phyloP scores from a whole-genome alignment of 495 filamentous ascomycete species.

The Xylaria sp. region DNA sequence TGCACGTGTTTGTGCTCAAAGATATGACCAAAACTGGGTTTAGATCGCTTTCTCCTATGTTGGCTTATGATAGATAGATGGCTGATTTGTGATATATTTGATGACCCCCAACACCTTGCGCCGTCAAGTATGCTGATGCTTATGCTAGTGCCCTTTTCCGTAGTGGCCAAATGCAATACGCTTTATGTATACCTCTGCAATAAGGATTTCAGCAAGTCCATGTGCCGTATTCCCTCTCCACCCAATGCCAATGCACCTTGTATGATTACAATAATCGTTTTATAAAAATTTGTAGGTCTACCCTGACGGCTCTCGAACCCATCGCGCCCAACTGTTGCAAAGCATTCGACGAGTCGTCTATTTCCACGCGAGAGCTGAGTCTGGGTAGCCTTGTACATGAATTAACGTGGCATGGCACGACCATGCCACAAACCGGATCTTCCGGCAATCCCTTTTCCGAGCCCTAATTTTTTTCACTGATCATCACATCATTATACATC shows the following conservation, averaged over 20 bases:
- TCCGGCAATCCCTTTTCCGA: slow-evolving; percentile 2
- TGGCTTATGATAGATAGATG: background rate
- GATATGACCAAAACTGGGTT: background rate
- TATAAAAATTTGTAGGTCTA: background rate
- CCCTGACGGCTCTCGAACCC: background rate
- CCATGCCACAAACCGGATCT: background rate
- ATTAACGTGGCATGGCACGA: background rate
- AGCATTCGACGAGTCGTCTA: background rate
- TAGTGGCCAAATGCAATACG: slow-evolving; percentile 16
- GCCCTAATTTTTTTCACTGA: slow-evolving; percentile 6
- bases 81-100: slow-evolving; percentile 7
- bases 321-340: background rate
- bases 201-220: slow-evolving; percentile 5
- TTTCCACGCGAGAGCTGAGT: background rate
- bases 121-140: slow-evolving; percentile 25
- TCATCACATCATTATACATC: slow-evolving; percentile 25
- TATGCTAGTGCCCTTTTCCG: slow-evolving; percentile 11
- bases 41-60: background rate
- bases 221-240: background rate
- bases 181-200: slow-evolving; percentile 16
- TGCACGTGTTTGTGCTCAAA: background rate
- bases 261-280: background rate
- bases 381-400: background rate
- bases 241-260: slow-evolving; percentile 1
- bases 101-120: slow-evolving; percentile 23